Base-by-base conservation (phyloP, 2,329 filamentous ascomycete genomes). In the Triangularia verruculosa region DNA sequence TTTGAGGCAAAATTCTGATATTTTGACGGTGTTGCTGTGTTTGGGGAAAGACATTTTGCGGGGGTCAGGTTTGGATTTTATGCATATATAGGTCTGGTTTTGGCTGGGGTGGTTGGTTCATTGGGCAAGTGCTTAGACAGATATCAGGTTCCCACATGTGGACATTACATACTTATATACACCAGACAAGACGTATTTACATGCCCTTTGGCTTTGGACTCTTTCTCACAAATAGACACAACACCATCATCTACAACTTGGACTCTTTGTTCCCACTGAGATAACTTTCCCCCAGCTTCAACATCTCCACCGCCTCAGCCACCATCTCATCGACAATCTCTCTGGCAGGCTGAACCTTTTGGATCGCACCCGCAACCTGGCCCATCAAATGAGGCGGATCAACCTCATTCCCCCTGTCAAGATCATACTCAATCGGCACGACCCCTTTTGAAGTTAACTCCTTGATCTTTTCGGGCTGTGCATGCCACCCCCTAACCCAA, bases 271-370 rank as follows among this genome's bases (percentile, higher is more conserved):
- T 27, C 12, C 51, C 51, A 27, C 7, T 17, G 64, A 93, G 74
- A 76, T 90, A 93, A 2, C 77, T 76, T 43, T 82, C 78, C 3
- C 88, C 89, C 27, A 82, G 73, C 74, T 81, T 86, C 70, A 96
- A 73, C 81, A 89, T 86, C 1, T 84, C 82, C 8, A 88, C 86
- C 1, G 91, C 92, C 74, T 93, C 88, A 20, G 79, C 78, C 9
- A 97, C 91, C 92, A 98, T 97, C 69, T 96, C 92, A 65, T 88
- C 84, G n/a, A 98, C 88, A 78, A 98, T 97, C 68, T 89, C 84
- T 55, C 80, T 84, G 0, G 94, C 94, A 0, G 93, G 92, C 80
- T 95, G 87, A 64, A 97, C 86, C 69, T 89, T 86, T 32, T 79
- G 76, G 63, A 97, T 91, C 1, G 88, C 83, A 1, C 90, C 93